Conservation (phyloP, 306 rosid species). For the Betula pendula region DNA sequence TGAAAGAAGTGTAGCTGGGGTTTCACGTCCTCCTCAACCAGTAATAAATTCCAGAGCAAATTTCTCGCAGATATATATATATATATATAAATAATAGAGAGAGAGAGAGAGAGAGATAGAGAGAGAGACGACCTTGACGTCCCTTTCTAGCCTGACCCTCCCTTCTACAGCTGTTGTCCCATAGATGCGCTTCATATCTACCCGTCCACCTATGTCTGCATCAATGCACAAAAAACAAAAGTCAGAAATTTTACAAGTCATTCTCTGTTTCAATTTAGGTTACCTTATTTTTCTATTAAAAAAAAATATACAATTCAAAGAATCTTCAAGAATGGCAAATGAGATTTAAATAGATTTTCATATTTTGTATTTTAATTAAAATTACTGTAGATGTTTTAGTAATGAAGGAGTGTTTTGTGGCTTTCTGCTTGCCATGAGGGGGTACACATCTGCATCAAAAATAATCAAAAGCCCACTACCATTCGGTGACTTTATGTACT, state of each 20-base stretch:
- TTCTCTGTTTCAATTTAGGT: not conserved
- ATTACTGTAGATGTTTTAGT: no score
- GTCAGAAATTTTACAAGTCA: not conserved
- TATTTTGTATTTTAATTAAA: no score
- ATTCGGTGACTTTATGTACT: no score
- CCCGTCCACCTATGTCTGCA: constrained; percentile 98
- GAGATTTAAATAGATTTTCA: not conserved
- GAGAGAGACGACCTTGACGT: constrained; percentile 80
- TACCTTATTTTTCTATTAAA: not conserved
- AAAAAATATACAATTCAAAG: not conserved
- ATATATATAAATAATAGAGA: not conserved
- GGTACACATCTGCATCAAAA: no score
- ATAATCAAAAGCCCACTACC: no score
- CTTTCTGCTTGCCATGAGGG: no score
- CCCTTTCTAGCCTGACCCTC: constrained; percentile 99
- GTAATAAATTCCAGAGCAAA: no score
- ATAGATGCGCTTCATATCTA: constrained; percentile 99
- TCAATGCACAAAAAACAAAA: constrained; percentile 1
- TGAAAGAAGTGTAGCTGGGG: constrained; percentile 10
- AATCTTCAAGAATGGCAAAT: not conserved
- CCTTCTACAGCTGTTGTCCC: constrained; percentile 99
- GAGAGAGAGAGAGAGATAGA: not conserved
- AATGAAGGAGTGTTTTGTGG: no score
- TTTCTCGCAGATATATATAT: not conserved
- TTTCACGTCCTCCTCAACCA: no score